Conservation (phyloP, 129 eudicot genomes). For the Deinandra increscens region DNA sequence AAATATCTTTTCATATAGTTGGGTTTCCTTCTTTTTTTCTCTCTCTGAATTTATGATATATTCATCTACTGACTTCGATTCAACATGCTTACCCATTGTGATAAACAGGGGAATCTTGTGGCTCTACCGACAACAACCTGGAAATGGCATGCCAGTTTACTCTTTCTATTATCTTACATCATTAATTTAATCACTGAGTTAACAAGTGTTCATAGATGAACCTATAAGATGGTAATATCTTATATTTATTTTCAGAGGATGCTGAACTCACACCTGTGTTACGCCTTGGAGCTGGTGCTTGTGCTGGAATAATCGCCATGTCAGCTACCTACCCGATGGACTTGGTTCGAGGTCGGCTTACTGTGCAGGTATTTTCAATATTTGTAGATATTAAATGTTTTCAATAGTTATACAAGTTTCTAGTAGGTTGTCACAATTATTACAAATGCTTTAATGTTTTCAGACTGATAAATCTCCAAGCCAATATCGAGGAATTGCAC, state of each 20-base stretch:
- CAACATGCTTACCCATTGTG: conserved; percentile 14
- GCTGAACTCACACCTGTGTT: conserved; percentile 94
- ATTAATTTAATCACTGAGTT: conserved; percentile 2
- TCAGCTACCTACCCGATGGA: conserved; percentile 99
- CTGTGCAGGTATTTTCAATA: conserved; percentile 72
- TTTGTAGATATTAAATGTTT: not conserved
- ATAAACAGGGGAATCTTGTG: conserved; percentile 81
- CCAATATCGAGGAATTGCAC: conserved; percentile 92
- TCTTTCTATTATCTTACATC: not conserved
- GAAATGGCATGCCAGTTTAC: conserved; percentile 60
- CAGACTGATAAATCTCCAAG: conserved; percentile 84
- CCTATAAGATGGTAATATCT: conserved; percentile 11
- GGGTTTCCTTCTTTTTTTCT: not conserved
- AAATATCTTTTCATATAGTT: not conserved
- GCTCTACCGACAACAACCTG: conserved; percentile 76
- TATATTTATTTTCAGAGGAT: conserved; percentile 54
- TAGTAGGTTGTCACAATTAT: not conserved
- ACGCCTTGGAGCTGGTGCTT: conserved; percentile 99
- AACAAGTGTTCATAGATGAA: not conserved
- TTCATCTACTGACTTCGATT: not conserved
- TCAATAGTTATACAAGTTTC: conserved; percentile 1
- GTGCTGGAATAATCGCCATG: conserved; percentile 99
- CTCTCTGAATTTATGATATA: not conserved
- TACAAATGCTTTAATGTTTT: conserved; percentile 25
- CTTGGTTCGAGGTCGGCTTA: conserved; percentile 93